These are phyloP conservation scores for Eucalyptus caleyi DNA, from an alignment of 345 rosid species.

Conservation along the genomic window DNA sequence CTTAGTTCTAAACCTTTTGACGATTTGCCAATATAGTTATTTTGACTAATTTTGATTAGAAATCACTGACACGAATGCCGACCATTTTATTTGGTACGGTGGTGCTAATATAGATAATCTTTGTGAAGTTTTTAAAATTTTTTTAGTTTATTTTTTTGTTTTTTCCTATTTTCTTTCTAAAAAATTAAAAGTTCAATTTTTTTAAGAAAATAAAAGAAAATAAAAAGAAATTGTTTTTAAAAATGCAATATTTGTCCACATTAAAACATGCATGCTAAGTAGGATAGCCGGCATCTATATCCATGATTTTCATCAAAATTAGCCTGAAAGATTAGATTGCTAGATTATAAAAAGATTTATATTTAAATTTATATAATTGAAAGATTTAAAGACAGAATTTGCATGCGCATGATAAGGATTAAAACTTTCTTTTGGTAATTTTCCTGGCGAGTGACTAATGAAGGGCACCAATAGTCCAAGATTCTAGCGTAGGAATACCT, in stretches of 20 bases:
- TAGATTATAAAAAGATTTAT: background rate
- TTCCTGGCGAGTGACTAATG: background rate
- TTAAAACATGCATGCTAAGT: background rate
- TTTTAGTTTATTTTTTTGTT: too few relatives aligned
- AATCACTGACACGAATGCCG: rapidly evolving
- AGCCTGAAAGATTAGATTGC: background rate
- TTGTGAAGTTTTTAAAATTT: rapidly evolving
- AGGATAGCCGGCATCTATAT: background rate
- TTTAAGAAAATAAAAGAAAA: background rate
- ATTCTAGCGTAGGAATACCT: background rate
- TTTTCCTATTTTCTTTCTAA: too few relatives aligned
- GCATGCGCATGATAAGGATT: background rate
- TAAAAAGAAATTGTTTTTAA: too few relatives aligned
- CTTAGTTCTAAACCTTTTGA: background rate
- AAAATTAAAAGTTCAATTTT: too few relatives aligned
- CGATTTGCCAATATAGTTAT: background rate
- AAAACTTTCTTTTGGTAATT: background rate
- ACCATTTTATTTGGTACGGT: rapidly evolving
- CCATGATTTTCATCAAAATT: background rate
- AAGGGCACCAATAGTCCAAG: background rate
- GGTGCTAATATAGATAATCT: background rate
- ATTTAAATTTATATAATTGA: background rate
- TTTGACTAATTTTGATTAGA: background rate
- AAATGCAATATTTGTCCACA: background rate
- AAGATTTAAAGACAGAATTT: background rate